A percentile compares a stretch with the other conserved stretches of the same genome.
phyloP scores from a whole-genome alignment of 1,284 basidiomycete species.

The Malassezia nana region DNA sequence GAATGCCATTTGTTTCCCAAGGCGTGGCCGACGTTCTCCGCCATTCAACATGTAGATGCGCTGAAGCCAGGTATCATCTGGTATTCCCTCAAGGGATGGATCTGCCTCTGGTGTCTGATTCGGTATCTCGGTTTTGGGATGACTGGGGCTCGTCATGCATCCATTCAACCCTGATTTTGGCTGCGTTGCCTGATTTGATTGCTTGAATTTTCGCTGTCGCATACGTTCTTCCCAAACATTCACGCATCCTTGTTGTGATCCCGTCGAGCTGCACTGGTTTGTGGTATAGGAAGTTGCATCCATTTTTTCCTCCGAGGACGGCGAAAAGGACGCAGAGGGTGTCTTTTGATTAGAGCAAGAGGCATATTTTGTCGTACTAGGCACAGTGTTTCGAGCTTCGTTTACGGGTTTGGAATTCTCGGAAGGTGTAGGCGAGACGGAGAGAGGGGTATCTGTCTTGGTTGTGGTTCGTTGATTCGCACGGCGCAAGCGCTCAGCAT shows the following conservation, averaged over 20 bases:
- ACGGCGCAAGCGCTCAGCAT: slow-evolving; percentile 12
- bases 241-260: background rate
- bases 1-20: slow-evolving; percentile 7
- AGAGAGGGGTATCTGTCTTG: background rate
- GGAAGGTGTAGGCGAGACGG: background rate
- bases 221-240: slow-evolving; percentile 10
- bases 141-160: background rate
- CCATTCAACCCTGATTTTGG: background rate
- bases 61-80: slow-evolving; percentile 33
- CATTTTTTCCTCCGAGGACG: background rate
- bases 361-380: background rate
- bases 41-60: slow-evolving; percentile 41
- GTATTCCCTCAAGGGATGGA: background rate
- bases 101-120: background rate
- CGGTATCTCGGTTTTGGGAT: too few relatives aligned
- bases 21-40: slow-evolving; percentile 29
- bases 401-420: background rate
- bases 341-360: background rate
- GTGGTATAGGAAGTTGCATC: background rate
- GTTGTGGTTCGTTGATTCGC: background rate
- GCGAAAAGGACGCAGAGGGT: background rate
- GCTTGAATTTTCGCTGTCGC: background rate
- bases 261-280: background rate
- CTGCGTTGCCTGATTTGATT: background rate
- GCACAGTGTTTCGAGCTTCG: too few relatives aligned